Percentiles rank a stretch among this genome's conserved stretches.
Evolutionary conservation across 2,329 filamentous ascomycete genomes (phyloP).

Genomic region (Fusarium sp.): DNA sequence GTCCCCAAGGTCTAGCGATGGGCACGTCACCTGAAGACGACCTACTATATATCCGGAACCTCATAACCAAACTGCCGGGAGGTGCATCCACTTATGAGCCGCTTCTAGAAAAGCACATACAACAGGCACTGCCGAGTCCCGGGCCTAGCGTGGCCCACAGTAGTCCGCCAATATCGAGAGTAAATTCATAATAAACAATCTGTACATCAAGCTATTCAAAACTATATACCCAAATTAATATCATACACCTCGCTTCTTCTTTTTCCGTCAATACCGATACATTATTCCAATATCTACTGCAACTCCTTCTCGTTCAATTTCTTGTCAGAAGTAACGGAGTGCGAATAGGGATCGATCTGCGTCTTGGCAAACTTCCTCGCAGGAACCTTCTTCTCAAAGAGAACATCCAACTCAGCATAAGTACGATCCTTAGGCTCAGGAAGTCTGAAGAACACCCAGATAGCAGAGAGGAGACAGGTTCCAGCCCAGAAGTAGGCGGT

Average conservation of each 20-base stretch:
- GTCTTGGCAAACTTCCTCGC: conserved; percentile 54
- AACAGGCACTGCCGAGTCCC: conserved; percentile 46
- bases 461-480: conserved; percentile 56
- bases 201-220: neutral
- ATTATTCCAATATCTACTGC: neutral
- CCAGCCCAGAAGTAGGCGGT: conserved; percentile 59
- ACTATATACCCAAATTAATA: neutral
- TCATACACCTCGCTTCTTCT: neutral
- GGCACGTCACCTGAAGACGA: conserved; percentile 49
- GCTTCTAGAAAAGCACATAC: conserved; percentile 52
- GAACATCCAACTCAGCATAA: conserved; percentile 55
- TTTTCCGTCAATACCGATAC: too few relatives aligned
- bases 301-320: conserved; percentile 19
- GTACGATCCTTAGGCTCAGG: conserved; percentile 63
- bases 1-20: conserved; percentile 35
- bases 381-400: conserved; percentile 52
- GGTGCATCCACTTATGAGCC: conserved; percentile 51
- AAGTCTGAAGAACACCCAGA: conserved; percentile 61
- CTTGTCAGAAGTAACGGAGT: conserved; percentile 2
- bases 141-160: conserved; percentile 5
- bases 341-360: conserved; percentile 49
- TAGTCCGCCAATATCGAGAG: neutral
- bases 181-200: neutral
- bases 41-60: conserved; percentile 48
- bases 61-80: conserved; percentile 52